Evolutionary conservation across 2,329 filamentous ascomycete genomes (phyloP).

Genomic region (Aspergillus viridinutans): DNA sequence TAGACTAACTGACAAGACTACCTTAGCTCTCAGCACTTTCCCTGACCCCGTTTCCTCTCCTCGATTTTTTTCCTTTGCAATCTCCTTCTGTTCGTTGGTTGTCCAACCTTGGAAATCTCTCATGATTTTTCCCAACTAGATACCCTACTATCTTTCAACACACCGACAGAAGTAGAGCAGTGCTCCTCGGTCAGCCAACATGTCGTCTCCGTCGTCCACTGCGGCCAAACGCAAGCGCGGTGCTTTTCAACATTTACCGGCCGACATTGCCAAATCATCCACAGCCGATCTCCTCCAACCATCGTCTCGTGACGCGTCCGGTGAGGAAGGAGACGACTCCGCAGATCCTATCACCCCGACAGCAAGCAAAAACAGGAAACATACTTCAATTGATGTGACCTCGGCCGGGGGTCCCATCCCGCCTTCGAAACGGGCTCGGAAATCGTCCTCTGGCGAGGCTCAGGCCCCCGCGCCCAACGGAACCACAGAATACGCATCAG

Average conservation of each 20-base stretch:
- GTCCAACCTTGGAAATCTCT: neutral
- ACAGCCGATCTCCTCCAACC: constrained; percentile 62
- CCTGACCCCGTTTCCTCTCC: constrained; percentile 1
- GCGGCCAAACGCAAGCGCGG: constrained; percentile 75
- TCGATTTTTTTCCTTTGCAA: neutral
- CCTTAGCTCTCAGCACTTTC: neutral
- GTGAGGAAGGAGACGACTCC: constrained; percentile 73
- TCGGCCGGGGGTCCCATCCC: constrained; percentile 49
- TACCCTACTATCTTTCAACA: neutral
- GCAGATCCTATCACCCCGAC: constrained; percentile 45
- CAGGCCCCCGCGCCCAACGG: constrained; percentile 22
- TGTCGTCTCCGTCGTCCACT: constrained; percentile 60
- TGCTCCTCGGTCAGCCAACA: constrained; percentile 34
- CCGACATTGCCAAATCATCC: constrained; percentile 45
- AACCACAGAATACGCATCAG: constrained; percentile 24
- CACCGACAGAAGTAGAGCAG: constrained; percentile 20
- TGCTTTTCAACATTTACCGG: constrained; percentile 40
- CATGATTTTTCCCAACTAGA: neutral
- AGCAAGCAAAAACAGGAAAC: constrained; percentile 54
- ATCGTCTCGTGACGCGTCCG: constrained; percentile 77
- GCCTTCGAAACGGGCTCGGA: constrained; percentile 72
- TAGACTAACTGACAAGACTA: neutral
- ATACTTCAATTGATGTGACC: constrained; percentile 38
- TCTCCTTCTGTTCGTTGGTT: neutral
- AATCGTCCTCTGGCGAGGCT: constrained; percentile 36